Evolutionary conservation across 2,329 filamentous ascomycete genomes (phyloP).

Genomic region (Pseudopithomyces maydicus): DNA sequence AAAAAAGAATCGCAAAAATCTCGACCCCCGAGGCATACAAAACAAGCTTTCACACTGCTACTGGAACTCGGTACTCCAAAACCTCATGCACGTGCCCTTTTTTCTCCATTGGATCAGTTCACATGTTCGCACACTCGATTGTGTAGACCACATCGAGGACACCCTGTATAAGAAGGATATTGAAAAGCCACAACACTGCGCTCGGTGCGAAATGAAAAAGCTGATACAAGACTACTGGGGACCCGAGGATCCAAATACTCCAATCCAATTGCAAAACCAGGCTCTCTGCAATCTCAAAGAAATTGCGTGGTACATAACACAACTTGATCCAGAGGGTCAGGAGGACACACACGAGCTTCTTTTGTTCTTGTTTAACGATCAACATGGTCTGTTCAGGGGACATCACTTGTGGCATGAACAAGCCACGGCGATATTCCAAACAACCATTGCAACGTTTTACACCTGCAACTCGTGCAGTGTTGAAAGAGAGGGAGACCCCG

Average conservation of each 20-base stretch:
- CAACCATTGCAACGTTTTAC: too few species aligned
- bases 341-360: background rate
- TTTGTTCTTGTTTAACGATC: background rate
- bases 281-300: background rate
- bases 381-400: too few species aligned
- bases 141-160: background rate
- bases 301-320: background rate
- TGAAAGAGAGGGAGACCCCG: too few species aligned
- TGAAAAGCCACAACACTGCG: background rate
- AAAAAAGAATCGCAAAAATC: background rate
- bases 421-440: too few species aligned
- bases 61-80: background rate
- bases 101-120: background rate
- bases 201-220: background rate
- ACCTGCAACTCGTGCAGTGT: too few species aligned
- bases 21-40: background rate
- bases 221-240: background rate
- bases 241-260: background rate
- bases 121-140: background rate
- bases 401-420: too few species aligned
- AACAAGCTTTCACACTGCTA: background rate
- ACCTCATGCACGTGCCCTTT: background rate
- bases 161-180: too few species aligned
- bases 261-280: background rate
- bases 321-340: background rate